Evolutionary conservation across 352 stramenopile genomes (phyloP).

Genomic region (Phytophthora agathidicida): DNA sequence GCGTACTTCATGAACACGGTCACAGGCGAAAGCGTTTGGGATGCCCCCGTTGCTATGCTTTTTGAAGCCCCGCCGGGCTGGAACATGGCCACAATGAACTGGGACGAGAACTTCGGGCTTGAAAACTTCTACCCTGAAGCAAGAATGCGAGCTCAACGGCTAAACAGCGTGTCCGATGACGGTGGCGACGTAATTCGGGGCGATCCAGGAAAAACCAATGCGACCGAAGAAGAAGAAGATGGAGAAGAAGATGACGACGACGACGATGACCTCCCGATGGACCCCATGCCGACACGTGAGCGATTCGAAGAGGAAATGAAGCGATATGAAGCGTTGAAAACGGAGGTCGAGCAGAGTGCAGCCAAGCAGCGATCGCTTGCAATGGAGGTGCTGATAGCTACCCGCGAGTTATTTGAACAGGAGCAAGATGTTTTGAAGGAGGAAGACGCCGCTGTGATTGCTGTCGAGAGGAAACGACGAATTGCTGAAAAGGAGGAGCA

Average conservation of each 20-base stretch:
- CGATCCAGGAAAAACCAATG: conserved; percentile 9
- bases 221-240: conserved; percentile 14
- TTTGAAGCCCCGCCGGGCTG: conserved; percentile 66
- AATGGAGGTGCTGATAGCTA: conserved; percentile 69
- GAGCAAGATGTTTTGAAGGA: conserved; percentile 55
- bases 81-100: conserved; percentile 61
- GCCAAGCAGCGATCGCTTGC: conserved; percentile 53
- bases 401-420: conserved; percentile 57
- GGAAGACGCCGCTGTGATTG: conserved; percentile 57
- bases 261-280: conserved; percentile 28
- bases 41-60: conserved; percentile 55
- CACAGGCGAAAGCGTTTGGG: conserved; percentile 66
- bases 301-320: conserved; percentile 50
- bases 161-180: conserved; percentile 1
- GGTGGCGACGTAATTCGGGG: conserved; percentile 1
- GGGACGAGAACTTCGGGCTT: conserved; percentile 53
- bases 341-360: conserved; percentile 39
- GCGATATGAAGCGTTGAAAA: conserved; percentile 33
- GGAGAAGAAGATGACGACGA: conserved; percentile 19
- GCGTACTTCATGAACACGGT: conserved; percentile 61
- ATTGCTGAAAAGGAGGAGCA: conserved; percentile 53
- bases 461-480: conserved; percentile 49
- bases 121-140: conserved; percentile 51
- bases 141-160: not conserved
- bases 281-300: conserved; percentile 51